phyloP scores from a whole-genome alignment of 495 filamentous ascomycete genomes.

The Podospora appendiculata region DNA sequence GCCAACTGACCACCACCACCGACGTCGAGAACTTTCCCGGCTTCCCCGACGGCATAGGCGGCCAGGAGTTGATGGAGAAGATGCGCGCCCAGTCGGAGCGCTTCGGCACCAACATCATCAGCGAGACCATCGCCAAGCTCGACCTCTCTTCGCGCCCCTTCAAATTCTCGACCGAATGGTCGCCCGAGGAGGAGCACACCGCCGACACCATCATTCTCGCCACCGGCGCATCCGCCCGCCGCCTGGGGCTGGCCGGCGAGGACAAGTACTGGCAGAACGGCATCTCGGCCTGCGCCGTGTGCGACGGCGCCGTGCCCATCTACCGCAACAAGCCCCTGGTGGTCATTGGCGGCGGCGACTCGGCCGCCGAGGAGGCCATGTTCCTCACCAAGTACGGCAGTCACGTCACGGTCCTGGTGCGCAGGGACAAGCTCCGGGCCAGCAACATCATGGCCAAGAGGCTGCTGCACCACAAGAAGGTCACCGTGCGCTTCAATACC shows the following conservation, averaged over 20 bases:
- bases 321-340: constrained; percentile 93
- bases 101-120: constrained; percentile 86
- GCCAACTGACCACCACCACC: constrained; percentile 95
- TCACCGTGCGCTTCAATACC: constrained; percentile 78
- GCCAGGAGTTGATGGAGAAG: constrained; percentile 80
- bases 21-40: constrained; percentile 98
- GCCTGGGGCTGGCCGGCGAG: constrained; percentile 80
- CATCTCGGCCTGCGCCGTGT: constrained; percentile 94
- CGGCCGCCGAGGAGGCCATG: constrained; percentile 93
- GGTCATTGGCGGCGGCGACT: constrained; percentile 96
- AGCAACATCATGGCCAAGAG: constrained; percentile 88
- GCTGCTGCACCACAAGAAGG: constrained; percentile 74
- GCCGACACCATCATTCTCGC: constrained; percentile 90
- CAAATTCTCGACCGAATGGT: constrained; percentile 82
- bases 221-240: constrained; percentile 83
- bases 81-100: constrained; percentile 89
- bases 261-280: constrained; percentile 94
- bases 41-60: constrained; percentile 82
- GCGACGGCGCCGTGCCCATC: constrained; percentile 94
- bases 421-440: constrained; percentile 76
- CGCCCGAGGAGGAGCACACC: constrained; percentile 69
- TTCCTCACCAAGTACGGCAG: constrained; percentile 97
- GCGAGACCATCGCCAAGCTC: constrained; percentile 83
- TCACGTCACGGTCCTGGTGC: constrained; percentile 88
- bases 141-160: constrained; percentile 83